Conservation (phyloP, 106 monocot genomes). For the Platanthera guangdongensis region DNA sequence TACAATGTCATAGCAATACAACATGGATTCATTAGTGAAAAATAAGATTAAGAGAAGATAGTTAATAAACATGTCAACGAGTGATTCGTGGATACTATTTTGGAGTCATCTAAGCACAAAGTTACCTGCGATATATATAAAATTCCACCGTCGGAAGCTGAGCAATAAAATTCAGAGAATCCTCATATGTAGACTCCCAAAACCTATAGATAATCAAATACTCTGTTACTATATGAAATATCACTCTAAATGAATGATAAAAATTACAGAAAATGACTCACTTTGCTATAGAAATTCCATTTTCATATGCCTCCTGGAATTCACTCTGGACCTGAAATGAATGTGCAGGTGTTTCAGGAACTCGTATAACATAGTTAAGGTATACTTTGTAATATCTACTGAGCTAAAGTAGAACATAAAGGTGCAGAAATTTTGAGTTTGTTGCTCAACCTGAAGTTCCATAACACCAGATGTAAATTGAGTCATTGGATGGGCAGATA, state of each 20-base stretch:
- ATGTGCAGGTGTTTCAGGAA: background rate
- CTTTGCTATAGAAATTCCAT: conserved; percentile 36
- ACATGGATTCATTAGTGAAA: too few relatives aligned
- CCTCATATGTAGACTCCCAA: too few relatives aligned
- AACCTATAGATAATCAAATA: too few relatives aligned
- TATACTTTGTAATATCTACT: background rate
- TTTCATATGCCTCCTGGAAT: conserved; percentile 30
- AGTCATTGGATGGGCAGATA: conserved; percentile 89
- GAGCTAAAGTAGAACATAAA: background rate
- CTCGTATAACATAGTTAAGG: background rate
- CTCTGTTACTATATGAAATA: too few relatives aligned
- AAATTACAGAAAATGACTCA: conserved; percentile 10
- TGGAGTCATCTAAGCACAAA: too few relatives aligned
- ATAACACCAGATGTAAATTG: conserved; percentile 90
- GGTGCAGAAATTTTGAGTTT: background rate
- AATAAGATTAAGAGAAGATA: too few relatives aligned
- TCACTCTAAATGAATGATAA: background rate
- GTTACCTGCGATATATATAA: too few relatives aligned
- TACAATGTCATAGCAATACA: too few relatives aligned
- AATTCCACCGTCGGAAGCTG: too few relatives aligned
- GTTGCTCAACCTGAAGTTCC: conserved; percentile 79
- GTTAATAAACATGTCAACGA: too few relatives aligned
- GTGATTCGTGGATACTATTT: too few relatives aligned
- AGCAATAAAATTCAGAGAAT: too few relatives aligned
- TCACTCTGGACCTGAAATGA: conserved; percentile 61